phyloP scores from a whole-genome alignment of 495 filamentous ascomycete genomes.

The Neurospora hispaniola region DNA sequence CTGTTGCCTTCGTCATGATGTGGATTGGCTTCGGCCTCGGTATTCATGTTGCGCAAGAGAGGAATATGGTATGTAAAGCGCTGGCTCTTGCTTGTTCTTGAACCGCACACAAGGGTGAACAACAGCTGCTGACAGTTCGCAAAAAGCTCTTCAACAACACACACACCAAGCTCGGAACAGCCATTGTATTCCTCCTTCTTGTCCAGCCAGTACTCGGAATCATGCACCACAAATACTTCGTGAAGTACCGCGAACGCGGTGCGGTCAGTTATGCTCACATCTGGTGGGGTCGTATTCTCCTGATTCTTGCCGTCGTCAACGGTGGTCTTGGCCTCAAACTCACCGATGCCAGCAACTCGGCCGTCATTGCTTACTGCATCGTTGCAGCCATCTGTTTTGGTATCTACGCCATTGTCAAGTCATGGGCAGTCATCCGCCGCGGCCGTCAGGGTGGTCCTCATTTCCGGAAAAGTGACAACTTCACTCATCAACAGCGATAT shows the following conservation, averaged over 20 bases:
- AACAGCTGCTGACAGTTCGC: constrained; percentile 1
- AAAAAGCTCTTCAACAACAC: constrained; percentile 28
- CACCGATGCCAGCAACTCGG: constrained; percentile 29
- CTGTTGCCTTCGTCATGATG: constrained; percentile 42
- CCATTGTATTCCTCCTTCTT: constrained; percentile 45
- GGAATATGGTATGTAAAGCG: constrained; percentile 24
- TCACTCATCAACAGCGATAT: neutral
- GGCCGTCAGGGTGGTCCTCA: neutral
- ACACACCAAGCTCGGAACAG: constrained; percentile 46
- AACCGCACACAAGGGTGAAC: neutral
- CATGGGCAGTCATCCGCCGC: constrained; percentile 5
- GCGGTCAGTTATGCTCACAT: constrained; percentile 51
- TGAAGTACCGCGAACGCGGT: constrained; percentile 37
- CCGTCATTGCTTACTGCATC: constrained; percentile 48
- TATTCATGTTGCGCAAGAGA: constrained; percentile 33
- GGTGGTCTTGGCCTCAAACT: constrained; percentile 55
- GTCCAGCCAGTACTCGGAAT: constrained; percentile 56
- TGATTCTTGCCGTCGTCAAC: constrained; percentile 59
- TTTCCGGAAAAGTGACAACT: neutral
- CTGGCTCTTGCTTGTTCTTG: neutral
- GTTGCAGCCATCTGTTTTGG: constrained; percentile 44
- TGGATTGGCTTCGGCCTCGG: constrained; percentile 55
- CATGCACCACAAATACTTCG: constrained; percentile 51
- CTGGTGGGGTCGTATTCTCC: constrained; percentile 56
- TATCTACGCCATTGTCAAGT: constrained; percentile 28